phyloP scores from a whole-genome alignment of 768 basidiomycete genomes.

The Lactarius quietus region DNA sequence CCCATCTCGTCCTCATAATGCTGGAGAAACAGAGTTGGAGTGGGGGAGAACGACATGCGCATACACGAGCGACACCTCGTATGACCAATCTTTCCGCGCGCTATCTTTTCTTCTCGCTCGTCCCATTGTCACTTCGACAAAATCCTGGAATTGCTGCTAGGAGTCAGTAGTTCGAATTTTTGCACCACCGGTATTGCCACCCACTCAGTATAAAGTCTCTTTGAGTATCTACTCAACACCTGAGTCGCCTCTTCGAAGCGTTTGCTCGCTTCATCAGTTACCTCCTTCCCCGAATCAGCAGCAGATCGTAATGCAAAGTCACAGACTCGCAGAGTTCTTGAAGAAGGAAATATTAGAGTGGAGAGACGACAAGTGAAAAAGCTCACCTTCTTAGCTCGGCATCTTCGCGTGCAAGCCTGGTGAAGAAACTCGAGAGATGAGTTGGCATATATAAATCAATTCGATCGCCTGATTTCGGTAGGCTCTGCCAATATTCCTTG shows the following conservation, averaged over 20 bases:
- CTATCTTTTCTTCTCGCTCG: no score
- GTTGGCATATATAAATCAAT: no score
- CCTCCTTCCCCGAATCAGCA: background rate
- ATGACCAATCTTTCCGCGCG: no score
- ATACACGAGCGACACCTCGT: background rate
- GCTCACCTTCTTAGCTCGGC: background rate
- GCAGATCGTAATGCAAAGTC: background rate
- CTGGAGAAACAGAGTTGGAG: no score
- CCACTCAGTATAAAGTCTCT: background rate
- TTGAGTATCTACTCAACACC: background rate
- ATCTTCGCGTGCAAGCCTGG: background rate
- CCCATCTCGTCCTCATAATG: no score
- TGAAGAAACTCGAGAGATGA: no score
- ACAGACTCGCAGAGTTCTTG: no score
- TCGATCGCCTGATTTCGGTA: no score
- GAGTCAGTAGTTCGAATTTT: background rate
- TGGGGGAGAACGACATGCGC: background rate
- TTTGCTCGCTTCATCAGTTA: background rate
- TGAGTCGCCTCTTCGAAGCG: background rate
- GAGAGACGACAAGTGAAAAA: background rate
- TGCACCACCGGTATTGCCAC: background rate
- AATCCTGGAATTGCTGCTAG: background rate
- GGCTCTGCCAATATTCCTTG: no score
- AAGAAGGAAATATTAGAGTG: no score
- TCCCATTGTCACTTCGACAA: background rate